These are phyloP conservation scores for Litchi chinensis DNA, from an alignment of 345 rosid species.

Conservation along the genomic window DNA sequence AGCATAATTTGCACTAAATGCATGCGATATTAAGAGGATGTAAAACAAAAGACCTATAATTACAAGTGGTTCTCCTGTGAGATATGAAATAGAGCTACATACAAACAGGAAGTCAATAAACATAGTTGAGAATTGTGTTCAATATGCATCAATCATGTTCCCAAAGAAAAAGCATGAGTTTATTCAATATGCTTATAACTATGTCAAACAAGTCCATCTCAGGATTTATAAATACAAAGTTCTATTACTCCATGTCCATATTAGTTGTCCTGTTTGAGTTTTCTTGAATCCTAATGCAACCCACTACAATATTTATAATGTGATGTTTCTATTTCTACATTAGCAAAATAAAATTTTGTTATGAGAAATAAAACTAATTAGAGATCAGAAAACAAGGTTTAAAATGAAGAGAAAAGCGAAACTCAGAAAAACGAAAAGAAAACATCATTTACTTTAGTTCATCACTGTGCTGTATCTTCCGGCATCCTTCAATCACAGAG, in stretches of 20 bases:
- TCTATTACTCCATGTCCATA: too few species aligned
- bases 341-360: not conserved
- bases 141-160: too few species aligned
- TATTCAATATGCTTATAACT: not conserved
- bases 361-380: not conserved
- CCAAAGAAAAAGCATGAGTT: not conserved
- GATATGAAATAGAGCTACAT: not conserved
- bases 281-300: not conserved
- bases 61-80: not conserved
- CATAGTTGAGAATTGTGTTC: too few species aligned
- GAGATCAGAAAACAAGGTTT: conserved; percentile 2
- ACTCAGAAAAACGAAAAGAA: conserved; percentile 4
- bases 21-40: not conserved
- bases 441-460: conserved; percentile 51
- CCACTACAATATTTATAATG: not conserved
- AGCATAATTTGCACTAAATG: not conserved
- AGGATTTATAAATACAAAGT: not conserved
- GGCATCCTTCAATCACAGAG: conserved; percentile 75
- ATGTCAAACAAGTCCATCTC: not conserved
- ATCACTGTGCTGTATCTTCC: conserved; percentile 74
- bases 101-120: not conserved
- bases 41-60: not conserved
- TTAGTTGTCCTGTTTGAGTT: not conserved
- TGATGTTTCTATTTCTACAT: not conserved
- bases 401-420: not conserved